Conservation (phyloP, 169 alveolate species). For the Cryptosporidium sp. region DNA sequence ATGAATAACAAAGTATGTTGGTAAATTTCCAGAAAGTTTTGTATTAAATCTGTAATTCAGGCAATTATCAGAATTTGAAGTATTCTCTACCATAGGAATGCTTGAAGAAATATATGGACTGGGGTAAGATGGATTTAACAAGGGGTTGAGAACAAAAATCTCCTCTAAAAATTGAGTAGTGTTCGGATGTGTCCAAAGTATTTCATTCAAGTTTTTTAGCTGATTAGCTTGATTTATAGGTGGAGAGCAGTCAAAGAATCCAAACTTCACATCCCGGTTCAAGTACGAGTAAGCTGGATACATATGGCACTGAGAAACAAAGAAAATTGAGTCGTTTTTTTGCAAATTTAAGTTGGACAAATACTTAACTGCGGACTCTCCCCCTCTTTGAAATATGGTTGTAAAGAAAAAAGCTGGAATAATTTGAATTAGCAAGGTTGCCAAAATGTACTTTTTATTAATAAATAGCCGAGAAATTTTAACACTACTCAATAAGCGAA, state of each 20-base stretch:
- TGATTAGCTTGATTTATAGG: constrained; percentile 6
- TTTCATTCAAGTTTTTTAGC: neutral
- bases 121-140: neutral
- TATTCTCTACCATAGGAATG: neutral
- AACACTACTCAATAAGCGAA: neutral
- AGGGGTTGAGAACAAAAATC: constrained; percentile 1
- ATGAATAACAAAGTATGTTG: constrained; percentile 18
- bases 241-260: constrained; percentile 79
- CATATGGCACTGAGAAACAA: constrained; percentile 77
- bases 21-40: constrained; percentile 4
- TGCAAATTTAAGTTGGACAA: constrained; percentile 44
- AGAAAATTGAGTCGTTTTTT: constrained; percentile 65
- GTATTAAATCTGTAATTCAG: constrained; percentile 12
- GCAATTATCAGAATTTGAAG: neutral
- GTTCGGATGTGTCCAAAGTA: constrained; percentile 17
- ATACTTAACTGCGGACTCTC: constrained; percentile 57
- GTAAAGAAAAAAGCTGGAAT: constrained; percentile 74
- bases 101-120: constrained; percentile 7
- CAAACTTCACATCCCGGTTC: constrained; percentile 70
- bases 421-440: constrained; percentile 30
- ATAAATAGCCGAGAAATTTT: neutral
- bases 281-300: constrained; percentile 78
- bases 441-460: neutral
- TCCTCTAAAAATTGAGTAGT: neutral
- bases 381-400: constrained; percentile 70